These are phyloP conservation scores for Darksidea phi DNA, from an alignment of 495 filamentous ascomycete genomes.

Conservation along the genomic window DNA sequence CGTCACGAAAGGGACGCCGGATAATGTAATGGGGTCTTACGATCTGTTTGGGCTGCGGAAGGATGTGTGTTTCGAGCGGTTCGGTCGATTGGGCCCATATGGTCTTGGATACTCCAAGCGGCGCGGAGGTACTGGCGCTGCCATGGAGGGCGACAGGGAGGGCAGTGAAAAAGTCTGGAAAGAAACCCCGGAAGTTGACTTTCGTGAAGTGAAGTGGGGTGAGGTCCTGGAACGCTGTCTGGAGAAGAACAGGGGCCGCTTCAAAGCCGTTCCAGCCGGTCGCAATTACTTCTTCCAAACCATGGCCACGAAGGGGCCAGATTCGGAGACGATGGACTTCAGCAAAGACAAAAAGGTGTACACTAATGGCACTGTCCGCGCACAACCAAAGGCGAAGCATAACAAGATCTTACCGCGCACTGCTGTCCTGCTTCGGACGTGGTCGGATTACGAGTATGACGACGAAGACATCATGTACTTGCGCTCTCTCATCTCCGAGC, in stretches of 20 bases:
- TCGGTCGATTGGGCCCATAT: conserved; percentile 84
- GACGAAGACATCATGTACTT: conserved; percentile 46
- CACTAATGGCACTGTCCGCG: conserved; percentile 26
- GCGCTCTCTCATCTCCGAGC: conserved; percentile 61
- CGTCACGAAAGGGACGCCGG: conserved; percentile 75
- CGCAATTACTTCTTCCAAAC: conserved; percentile 48
- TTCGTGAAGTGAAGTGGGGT: conserved; percentile 69
- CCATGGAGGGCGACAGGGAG: conserved; percentile 74
- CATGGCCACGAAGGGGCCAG: conserved; percentile 46
- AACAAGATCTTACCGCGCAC: conserved; percentile 53
- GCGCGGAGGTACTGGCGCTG: conserved; percentile 78
- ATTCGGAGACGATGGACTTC: conserved; percentile 14
- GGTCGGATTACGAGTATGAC: conserved; percentile 57
- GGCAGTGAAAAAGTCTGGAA: conserved; percentile 74
- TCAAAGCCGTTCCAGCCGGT: conserved; percentile 51
- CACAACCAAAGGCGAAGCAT: conserved; percentile 21
- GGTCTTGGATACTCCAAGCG: conserved; percentile 77
- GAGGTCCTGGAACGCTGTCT: conserved; percentile 69
- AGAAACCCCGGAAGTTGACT: conserved; percentile 64
- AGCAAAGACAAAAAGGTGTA: conserved; percentile 3
- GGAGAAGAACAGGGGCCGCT: conserved; percentile 67
- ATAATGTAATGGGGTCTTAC: conserved; percentile 78
- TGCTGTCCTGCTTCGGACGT: conserved; percentile 62
- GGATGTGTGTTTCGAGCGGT: conserved; percentile 92
- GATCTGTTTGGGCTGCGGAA: conserved; percentile 74